Evolutionary conservation across 2,329 filamentous ascomycete genomes (phyloP).

Genomic region (Curvularia hawaiiensis): DNA sequence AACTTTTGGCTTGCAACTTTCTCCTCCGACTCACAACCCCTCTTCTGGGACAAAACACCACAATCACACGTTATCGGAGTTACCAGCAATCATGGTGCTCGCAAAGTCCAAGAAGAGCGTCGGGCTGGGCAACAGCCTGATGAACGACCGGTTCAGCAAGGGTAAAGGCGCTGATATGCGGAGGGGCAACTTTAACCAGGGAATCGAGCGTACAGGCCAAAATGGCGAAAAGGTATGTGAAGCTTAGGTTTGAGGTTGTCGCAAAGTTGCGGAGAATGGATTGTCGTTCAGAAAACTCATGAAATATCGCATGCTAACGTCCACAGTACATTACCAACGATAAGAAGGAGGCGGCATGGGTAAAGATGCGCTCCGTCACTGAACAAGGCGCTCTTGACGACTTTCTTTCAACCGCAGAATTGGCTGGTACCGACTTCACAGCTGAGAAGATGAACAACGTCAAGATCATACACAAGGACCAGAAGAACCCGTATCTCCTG

Average conservation of each 20-base stretch:
- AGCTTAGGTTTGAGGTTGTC: neutral
- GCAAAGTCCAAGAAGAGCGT: constrained; percentile 96
- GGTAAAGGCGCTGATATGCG: constrained; percentile 85
- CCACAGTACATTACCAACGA: constrained; percentile 85
- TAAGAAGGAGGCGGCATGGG: constrained; percentile 89
- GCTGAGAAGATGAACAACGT: constrained; percentile 99
- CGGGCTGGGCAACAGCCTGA: constrained; percentile 93
- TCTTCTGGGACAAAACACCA: constrained; percentile 23
- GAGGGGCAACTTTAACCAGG: constrained; percentile 65
- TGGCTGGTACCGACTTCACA: constrained; percentile 98
- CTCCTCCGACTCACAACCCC: constrained; percentile 26
- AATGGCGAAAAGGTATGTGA: constrained; percentile 73
- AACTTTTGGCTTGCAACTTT: constrained; percentile 26
- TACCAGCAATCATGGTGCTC: constrained; percentile 64
- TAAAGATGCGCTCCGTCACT: constrained; percentile 99
- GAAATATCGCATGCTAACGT: constrained; percentile 35
- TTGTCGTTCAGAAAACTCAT: neutral
- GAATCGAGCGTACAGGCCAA: constrained; percentile 72
- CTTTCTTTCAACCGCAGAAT: constrained; percentile 91
- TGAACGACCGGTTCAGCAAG: constrained; percentile 98
- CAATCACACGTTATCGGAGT: constrained; percentile 21
- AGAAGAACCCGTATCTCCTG: constrained; percentile 92
- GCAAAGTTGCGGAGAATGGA: neutral
- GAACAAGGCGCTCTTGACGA: constrained; percentile 97
- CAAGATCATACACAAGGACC: constrained; percentile 96